Conservation (phyloP, 345 rosid genomes). For the Citrus maxima region DNA sequence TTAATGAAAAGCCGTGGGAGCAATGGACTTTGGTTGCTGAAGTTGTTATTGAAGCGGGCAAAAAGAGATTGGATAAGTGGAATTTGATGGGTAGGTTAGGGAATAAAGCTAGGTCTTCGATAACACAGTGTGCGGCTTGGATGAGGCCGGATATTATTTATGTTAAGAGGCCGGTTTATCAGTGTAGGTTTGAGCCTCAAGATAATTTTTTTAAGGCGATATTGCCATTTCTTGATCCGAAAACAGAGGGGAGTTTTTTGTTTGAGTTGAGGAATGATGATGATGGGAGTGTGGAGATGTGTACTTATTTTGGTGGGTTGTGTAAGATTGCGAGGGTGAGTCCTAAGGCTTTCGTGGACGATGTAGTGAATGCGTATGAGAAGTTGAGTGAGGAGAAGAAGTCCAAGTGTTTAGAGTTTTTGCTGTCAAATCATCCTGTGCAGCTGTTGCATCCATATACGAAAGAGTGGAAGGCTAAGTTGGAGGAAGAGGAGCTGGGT, state of each 20-base stretch:
- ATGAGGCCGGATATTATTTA: slow-evolving; percentile 87
- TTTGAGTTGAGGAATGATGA: slow-evolving; percentile 66
- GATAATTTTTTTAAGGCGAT: slow-evolving; percentile 62
- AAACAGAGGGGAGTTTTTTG: slow-evolving; percentile 52
- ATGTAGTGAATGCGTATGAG: slow-evolving; percentile 83
- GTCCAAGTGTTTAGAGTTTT: slow-evolving; percentile 63
- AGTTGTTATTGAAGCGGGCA: slow-evolving; percentile 68
- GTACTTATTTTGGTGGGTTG: slow-evolving; percentile 78
- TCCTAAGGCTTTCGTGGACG: slow-evolving; percentile 86
- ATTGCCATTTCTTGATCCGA: slow-evolving; percentile 61
- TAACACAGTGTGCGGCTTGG: slow-evolving; percentile 87
- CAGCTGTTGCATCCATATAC: slow-evolving; percentile 86
- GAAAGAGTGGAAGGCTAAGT: slow-evolving; percentile 88
- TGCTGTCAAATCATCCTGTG: slow-evolving; percentile 69
- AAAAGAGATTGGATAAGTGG: slow-evolving; percentile 91
- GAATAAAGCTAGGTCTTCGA: slow-evolving; percentile 60
- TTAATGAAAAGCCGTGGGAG: slow-evolving; percentile 78
- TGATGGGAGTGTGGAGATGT: slow-evolving; percentile 58
- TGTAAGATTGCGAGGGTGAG: slow-evolving; percentile 84
- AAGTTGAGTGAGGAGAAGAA: slow-evolving; percentile 77
- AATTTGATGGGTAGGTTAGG: slow-evolving; percentile 89
- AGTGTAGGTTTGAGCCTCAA: slow-evolving; percentile 90
- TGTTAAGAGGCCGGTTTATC: slow-evolving; percentile 89
- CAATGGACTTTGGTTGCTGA: slow-evolving; percentile 96
- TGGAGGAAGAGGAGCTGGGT: slow-evolving; percentile 95